These are phyloP conservation scores for Solanum peruvianum DNA, from an alignment of 257 asterid species.

Conservation along the genomic window DNA sequence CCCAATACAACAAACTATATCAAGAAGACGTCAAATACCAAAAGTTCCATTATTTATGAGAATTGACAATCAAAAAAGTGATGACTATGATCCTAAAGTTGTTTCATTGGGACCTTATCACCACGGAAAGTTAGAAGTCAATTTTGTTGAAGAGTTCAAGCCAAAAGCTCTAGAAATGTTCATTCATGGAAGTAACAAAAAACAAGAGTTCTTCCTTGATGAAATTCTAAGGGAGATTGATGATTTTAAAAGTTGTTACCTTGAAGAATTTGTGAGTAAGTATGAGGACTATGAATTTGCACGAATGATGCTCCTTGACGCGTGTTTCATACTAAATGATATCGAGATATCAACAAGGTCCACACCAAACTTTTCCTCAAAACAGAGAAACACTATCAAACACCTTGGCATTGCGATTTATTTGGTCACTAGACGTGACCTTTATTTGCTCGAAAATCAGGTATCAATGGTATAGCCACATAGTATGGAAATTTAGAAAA, in stretches of 20 bases:
- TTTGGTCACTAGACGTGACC: background rate
- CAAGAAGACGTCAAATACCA: background rate
- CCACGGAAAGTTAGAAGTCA: conserved; percentile 8
- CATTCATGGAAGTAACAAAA: background rate
- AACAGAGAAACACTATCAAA: background rate
- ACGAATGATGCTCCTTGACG: conserved; percentile 11
- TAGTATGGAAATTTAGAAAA: background rate
- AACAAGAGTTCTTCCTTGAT: background rate
- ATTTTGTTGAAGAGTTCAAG: conserved; percentile 14
- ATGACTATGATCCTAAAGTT: conserved; percentile 4
- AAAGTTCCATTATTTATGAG: conserved; percentile 7
- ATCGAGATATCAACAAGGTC: background rate
- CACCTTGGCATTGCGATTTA: background rate
- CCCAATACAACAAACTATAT: background rate
- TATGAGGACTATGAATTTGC: conserved; percentile 2
- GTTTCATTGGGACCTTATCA: conserved; percentile 25
- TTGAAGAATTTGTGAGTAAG: background rate
- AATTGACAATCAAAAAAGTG: background rate
- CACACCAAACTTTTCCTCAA: background rate
- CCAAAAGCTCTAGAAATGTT: background rate
- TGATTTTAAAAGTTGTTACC: conserved; percentile 5
- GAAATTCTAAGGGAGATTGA: background rate
- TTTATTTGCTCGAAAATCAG: background rate
- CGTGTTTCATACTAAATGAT: background rate
- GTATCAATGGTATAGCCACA: background rate